A percentile compares a stretch with the other conserved stretches of the same genome.
Conservation (phyloP, 2,329 filamentous ascomycete genomes). For the Phyllosticta ampelicida region DNA sequence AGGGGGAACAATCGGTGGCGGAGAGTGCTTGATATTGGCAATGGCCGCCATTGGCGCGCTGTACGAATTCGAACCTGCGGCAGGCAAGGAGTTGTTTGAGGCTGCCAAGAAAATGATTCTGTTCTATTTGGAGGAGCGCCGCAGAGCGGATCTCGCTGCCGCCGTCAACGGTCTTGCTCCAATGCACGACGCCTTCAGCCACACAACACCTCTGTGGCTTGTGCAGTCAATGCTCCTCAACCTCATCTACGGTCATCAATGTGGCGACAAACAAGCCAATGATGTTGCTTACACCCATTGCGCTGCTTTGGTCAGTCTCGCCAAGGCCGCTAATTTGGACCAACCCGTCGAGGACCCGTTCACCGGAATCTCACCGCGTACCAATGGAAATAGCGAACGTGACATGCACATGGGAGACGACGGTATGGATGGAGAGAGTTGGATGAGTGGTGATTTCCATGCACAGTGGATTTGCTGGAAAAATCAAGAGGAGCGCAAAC, state of each 20-base stretch:
- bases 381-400: slow-evolving; percentile 25
- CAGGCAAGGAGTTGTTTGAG: slow-evolving; percentile 79
- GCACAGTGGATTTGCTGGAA: slow-evolving; percentile 88
- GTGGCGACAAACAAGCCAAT: slow-evolving; percentile 78
- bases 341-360: slow-evolving; percentile 19
- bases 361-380: slow-evolving; percentile 14
- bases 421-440: slow-evolving; percentile 14
- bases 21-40: slow-evolving; percentile 74
- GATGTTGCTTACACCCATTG: slow-evolving; percentile 91
- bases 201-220: slow-evolving; percentile 80
- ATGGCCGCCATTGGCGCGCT: slow-evolving; percentile 81
- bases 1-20: slow-evolving; percentile 56
- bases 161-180: slow-evolving; percentile 44
- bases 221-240: slow-evolving; percentile 96
- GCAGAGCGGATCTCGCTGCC: slow-evolving; percentile 68
- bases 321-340: slow-evolving; percentile 73
- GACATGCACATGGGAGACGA: slow-evolving; percentile 49
- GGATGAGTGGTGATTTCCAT: slow-evolving; percentile 41
- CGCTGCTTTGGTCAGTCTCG: slow-evolving; percentile 79
- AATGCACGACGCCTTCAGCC: slow-evolving; percentile 48
- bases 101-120: slow-evolving; percentile 94
- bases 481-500: slow-evolving; percentile 76
- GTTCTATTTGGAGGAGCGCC: slow-evolving; percentile 79
- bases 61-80: slow-evolving; percentile 72
- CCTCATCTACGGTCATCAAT: slow-evolving; percentile 91